Percentiles rank a stretch among this genome's conserved stretches.
These are phyloP conservation scores for Myotisia sp. DNA, from an alignment of 2,329 filamentous ascomycete species.

Conservation along the genomic window DNA sequence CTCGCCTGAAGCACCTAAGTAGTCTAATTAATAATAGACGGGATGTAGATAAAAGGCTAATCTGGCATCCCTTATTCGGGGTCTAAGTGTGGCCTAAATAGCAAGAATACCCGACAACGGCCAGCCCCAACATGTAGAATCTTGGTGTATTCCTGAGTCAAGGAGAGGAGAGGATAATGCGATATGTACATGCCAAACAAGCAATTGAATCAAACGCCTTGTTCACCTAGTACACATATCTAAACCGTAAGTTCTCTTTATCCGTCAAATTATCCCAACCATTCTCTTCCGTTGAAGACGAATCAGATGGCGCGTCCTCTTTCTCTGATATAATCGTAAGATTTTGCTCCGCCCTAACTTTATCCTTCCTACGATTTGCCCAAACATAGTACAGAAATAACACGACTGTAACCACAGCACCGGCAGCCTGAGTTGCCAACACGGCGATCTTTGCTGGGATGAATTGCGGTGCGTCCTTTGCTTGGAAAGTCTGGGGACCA, in stretches of 20 bases:
- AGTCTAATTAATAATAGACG: no score
- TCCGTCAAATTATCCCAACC: conserved; percentile 24
- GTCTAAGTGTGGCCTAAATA: no score
- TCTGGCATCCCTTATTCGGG: no score
- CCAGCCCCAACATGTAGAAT: no score
- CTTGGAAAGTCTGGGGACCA: conserved; percentile 33
- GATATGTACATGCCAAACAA: no score
- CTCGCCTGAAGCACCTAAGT: no score
- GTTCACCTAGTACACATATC: conserved; percentile 38
- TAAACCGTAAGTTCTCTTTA: conserved; percentile 35
- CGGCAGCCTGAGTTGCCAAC: conserved; percentile 4
- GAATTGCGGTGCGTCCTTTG: conserved; percentile 23
- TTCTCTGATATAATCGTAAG: conserved; percentile 5
- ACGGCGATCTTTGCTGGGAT: conserved; percentile 8
- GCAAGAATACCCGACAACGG: no score
- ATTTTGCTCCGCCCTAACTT: conserved; percentile 12
- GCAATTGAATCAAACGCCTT: no score
- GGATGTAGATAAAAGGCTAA: no score
- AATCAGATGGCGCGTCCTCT: background rate
- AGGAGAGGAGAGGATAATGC: no score
- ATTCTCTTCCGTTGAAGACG: conserved; percentile 13
- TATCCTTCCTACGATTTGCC: conserved; percentile 21
- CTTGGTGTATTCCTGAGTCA: no score
- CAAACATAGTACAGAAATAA: conserved; percentile 17
- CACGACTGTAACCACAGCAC: conserved; percentile 14